Evolutionary conservation across 805 yeast species (phyloP).

Genomic region (Candida germanica): DNA sequence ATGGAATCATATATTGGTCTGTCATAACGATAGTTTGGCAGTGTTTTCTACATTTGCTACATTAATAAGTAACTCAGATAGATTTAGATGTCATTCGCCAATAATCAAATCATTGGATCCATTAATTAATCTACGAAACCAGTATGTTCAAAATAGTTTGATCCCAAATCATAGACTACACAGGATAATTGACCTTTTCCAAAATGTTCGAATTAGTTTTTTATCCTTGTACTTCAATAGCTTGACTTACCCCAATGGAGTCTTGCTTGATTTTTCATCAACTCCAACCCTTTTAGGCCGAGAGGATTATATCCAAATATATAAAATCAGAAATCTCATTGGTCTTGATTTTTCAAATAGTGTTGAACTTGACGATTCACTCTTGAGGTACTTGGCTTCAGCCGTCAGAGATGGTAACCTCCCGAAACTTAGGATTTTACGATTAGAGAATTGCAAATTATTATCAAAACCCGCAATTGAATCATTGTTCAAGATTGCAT

Average conservation of each 20-base stretch:
- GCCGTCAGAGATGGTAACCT: slow-evolving; percentile 16
- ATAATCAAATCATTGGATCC: slow-evolving; percentile 1
- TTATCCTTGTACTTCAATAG: slow-evolving; percentile 17
- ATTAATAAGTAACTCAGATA: slow-evolving; percentile 13
- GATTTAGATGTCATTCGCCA: slow-evolving; percentile 25
- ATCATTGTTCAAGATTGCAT: slow-evolving; percentile 8
- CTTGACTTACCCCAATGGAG: slow-evolving; percentile 16
- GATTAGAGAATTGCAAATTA: slow-evolving; percentile 21
- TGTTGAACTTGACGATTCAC: slow-evolving; percentile 27
- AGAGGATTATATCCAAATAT: slow-evolving; percentile 23
- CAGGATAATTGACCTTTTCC: slow-evolving; percentile 35
- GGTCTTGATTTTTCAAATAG: slow-evolving; percentile 32
- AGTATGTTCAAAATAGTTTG: slow-evolving; percentile 4
- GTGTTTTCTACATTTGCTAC: slow-evolving; percentile 27
- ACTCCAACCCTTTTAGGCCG: slow-evolving; percentile 9
- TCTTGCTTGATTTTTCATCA: slow-evolving; percentile 29
- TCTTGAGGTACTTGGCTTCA: slow-evolving; percentile 21
- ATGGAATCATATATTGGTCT: slow-evolving; percentile 27
- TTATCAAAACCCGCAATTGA: slow-evolving; percentile 13
- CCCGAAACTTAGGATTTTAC: slow-evolving; percentile 20
- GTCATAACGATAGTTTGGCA: slow-evolving; percentile 28
- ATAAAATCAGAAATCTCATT: slow-evolving; percentile 24
- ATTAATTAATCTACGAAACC: neutral
- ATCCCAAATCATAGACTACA: slow-evolving; percentile 16
- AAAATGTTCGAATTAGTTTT: slow-evolving; percentile 24